Evolutionary conservation across 441 rosid species (phyloP), one percentile per base, ranked within the genome.

Genomic region (Aquilaria agallochum): DNA sequence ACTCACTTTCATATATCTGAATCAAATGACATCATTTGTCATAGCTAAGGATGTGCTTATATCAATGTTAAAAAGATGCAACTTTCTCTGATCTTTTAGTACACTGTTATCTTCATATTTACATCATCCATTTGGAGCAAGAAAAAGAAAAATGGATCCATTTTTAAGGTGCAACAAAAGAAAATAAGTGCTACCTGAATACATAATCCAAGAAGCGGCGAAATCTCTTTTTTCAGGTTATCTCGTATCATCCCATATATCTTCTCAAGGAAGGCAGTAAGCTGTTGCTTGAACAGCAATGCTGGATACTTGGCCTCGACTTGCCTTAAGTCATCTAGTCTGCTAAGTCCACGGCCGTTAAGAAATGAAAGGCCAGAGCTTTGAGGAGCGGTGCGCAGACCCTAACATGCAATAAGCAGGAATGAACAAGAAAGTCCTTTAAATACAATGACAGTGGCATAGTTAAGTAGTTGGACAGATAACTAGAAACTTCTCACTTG

Each of bases 271-370:
- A 83, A 96, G 63, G 99, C 99, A 30, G 99, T 96, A 66, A 96
- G 97, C 83, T 96, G 99, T 81, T 96, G 99, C 78, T 96, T 96
- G 77, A 96, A 96, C 70, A 96, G 92, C 68, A 96, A 81, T 13
- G 99, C 99, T 5, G 99, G 99, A 77, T 96, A 96, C 74, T 96
- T 93, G 63, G 99, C 98, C 79, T 96, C 99, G 65, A 96, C 99
- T 74, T 96, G 99, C 53, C 96, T 79, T 64, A 89, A 66, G 74
- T 90, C 97, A 72, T 96, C 98, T 69, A 82, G 81, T 74, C 93
- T 88, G 62, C 88, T 81, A 76, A 87, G 75, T 44, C 88, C 86
- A 64, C 92, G 83, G 64, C 92, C 83, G 76, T 82, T 90, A 61
- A 92, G 83, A 80, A 92, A 85, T 53, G 97, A 86, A 75, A 93